phyloP scores from a whole-genome alignment of 2,329 filamentous ascomycete species.

The Colletotrichum sp. region DNA sequence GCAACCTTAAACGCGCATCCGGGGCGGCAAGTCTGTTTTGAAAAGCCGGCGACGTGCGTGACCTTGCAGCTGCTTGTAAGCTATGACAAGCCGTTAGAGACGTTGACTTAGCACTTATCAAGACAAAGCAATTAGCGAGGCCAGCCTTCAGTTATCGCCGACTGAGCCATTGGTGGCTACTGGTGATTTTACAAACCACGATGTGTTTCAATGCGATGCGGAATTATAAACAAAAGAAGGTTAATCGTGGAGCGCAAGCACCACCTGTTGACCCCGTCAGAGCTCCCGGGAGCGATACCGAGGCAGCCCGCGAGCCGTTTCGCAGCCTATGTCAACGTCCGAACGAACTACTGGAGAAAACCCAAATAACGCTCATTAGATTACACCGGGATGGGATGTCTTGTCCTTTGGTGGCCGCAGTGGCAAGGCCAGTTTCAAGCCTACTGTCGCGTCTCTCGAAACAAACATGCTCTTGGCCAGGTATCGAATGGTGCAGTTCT shows the following conservation, averaged over 20 bases:
- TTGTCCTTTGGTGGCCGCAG: neutral
- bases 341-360: neutral
- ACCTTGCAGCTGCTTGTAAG: neutral
- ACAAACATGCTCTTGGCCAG: neutral
- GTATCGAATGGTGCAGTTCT: neutral
- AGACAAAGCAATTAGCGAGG: neutral
- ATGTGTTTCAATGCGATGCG: neutral
- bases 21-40: neutral
- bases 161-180: neutral
- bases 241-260: neutral
- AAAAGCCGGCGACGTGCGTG: neutral
- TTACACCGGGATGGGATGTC: neutral
- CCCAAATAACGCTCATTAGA: neutral
- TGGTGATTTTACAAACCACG: neutral
- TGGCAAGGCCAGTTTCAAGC: neutral
- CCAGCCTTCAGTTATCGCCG: neutral
- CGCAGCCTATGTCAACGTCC: neutral
- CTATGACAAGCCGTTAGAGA: neutral
- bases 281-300: neutral
- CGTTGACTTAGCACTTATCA: neutral
- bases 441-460: neutral
- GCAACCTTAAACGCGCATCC: neutral
- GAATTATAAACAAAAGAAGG: neutral
- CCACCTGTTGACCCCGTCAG: neutral
- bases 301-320: neutral